These are phyloP conservation scores for Ogataea naganishii DNA, from an alignment of 805 yeast genomes.

Conservation along the genomic window DNA sequence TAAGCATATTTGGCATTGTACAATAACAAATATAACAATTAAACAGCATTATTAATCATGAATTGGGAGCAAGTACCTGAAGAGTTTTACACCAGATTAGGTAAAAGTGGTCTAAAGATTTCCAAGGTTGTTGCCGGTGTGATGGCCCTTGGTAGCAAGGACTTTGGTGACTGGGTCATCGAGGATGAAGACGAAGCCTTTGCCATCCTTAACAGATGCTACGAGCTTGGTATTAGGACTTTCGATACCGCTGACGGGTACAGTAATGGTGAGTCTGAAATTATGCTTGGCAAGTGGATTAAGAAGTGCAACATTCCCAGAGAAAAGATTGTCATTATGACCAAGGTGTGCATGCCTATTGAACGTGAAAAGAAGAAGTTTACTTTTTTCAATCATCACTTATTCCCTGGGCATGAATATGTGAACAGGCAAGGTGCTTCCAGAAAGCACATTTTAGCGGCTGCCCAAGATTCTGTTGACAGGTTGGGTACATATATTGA, in stretches of 20 bases:
- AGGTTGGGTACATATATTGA: constrained; percentile 45
- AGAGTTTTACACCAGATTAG: constrained; percentile 18
- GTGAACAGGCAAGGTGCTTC: constrained; percentile 32
- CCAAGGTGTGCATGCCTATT: constrained; percentile 31
- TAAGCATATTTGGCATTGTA: too few species aligned
- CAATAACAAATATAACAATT: too few species aligned
- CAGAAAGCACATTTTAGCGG: constrained; percentile 39
- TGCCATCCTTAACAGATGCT: constrained; percentile 34
- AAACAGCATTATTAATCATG: too few species aligned
- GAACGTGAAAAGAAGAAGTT: constrained; percentile 12
- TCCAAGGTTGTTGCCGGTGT: constrained; percentile 45
- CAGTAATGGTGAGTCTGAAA: constrained; percentile 40
- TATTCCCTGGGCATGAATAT: constrained; percentile 12
- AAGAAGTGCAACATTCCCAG: constrained; percentile 42
- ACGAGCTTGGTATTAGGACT: constrained; percentile 38
- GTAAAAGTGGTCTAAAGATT: constrained; percentile 39
- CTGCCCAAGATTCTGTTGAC: constrained; percentile 27
- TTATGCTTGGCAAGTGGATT: constrained; percentile 44
- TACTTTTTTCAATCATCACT: constrained; percentile 1
- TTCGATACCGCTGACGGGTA: constrained; percentile 44
- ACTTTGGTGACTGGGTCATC: constrained; percentile 35
- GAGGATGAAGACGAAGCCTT: constrained; percentile 40
- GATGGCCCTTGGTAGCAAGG: constrained; percentile 40
- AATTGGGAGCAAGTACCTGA: constrained; percentile 7
- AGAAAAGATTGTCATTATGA: constrained; percentile 45